Percentiles rank a stretch among this genome's conserved stretches.
phyloP scores from a whole-genome alignment of 352 stramenopile genomes.

The Aphanomyces stellatus region DNA sequence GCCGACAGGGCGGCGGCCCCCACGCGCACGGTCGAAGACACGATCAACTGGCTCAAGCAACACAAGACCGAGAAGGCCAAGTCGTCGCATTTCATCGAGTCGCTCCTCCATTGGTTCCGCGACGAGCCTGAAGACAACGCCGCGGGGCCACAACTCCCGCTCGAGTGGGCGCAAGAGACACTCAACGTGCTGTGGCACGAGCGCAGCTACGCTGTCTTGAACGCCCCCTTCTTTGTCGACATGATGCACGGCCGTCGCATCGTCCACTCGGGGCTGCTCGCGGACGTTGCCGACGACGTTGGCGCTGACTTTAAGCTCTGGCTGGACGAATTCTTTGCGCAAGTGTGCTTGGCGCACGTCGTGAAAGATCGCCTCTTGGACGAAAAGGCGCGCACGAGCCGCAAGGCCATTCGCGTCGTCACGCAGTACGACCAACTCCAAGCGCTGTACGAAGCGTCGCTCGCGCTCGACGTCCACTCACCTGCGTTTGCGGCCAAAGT shows the following conservation, averaged over 20 bases:
- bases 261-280: neutral
- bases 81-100: constrained; percentile 54
- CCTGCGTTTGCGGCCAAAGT: constrained; percentile 39
- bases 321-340: constrained; percentile 10
- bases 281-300: neutral
- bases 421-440: constrained; percentile 39
- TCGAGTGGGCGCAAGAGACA: constrained; percentile 17
- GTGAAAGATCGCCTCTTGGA: constrained; percentile 64
- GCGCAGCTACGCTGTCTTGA: constrained; percentile 44
- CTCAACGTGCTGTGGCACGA: constrained; percentile 25
- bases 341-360: neutral
- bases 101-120: constrained; percentile 44
- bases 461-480: constrained; percentile 37
- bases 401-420: constrained; percentile 49
- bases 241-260: constrained; percentile 9
- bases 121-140: neutral
- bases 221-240: constrained; percentile 11
- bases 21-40: constrained; percentile 30
- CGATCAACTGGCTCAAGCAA: neutral
- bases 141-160: constrained; percentile 14
- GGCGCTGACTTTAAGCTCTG: constrained; percentile 3
- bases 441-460: constrained; percentile 36
- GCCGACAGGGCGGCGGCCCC: constrained; percentile 15
- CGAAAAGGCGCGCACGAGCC: constrained; percentile 43
- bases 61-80: constrained; percentile 10